Evolutionary conservation across 768 basidiomycete species (phyloP).

Genomic region (Lactarius quietus): DNA sequence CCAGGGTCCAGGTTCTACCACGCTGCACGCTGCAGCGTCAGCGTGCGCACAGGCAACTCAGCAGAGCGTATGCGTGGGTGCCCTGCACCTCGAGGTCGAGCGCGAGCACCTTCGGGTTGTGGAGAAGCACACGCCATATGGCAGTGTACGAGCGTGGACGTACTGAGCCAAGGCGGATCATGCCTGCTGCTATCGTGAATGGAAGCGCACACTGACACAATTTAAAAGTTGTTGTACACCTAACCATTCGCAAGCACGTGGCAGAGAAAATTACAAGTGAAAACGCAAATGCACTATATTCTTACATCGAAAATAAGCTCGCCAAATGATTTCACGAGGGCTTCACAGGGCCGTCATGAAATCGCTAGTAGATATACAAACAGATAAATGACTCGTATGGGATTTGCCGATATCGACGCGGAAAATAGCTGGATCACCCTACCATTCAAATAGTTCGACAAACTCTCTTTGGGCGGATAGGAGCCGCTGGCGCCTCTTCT

Average conservation of each 20-base stretch:
- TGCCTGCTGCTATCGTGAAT: not conserved
- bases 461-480: constrained; percentile 43
- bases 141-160: too few relatives aligned
- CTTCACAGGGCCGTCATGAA: not conserved
- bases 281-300: not conserved
- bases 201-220: not conserved
- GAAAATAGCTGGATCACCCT: not conserved
- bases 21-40: too few relatives aligned
- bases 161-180: not conserved
- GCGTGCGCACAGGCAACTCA: too few relatives aligned
- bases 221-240: not conserved
- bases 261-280: not conserved
- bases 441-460: constrained; percentile 20
- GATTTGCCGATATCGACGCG: not conserved
- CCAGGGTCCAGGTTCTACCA: too few relatives aligned
- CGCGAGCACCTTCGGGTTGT: too few relatives aligned
- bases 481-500: constrained; percentile 48
- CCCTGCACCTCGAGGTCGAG: too few relatives aligned
- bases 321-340: not conserved
- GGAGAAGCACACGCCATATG: too few relatives aligned
- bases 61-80: too few relatives aligned
- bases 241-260: not conserved
- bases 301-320: not conserved
- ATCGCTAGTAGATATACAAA: not conserved
- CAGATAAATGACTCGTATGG: not conserved